Evolutionary conservation across 139 green algal genomes (phyloP).

Genomic region (Tetradesmus lagerheimii): DNA sequence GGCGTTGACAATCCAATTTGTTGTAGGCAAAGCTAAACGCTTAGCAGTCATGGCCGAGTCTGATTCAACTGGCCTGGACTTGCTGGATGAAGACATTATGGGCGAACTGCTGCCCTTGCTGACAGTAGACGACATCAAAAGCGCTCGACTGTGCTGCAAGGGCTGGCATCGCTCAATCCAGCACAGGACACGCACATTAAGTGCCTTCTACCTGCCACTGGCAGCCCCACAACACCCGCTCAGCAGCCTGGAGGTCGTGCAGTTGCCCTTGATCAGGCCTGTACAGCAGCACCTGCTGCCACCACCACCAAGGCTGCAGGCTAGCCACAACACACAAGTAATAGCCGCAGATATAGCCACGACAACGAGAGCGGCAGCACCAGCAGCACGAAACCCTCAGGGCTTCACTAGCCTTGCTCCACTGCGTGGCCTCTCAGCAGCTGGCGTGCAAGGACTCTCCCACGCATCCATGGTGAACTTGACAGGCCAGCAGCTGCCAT

Average conservation of each 20-base stretch:
- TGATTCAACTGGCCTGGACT: neutral
- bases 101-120: constrained; percentile 16
- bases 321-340: neutral
- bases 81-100: constrained; percentile 7
- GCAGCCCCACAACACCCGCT: neutral
- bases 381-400: neutral
- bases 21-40: neutral
- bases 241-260: neutral
- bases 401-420: neutral
- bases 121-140: neutral
- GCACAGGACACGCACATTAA: neutral
- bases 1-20: neutral
- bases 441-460: neutral
- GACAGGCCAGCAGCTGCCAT: neutral
- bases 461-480: neutral
- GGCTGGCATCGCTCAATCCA: neutral
- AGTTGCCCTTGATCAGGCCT: neutral
- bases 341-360: neutral
- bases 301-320: neutral
- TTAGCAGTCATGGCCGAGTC: neutral
- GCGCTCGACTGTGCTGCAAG: neutral
- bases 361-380: neutral
- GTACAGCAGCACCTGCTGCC: neutral
- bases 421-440: neutral
- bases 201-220: neutral